Evolutionary conservation across 2,329 filamentous ascomycete species (phyloP), one percentile per base, ranked within the genome.

Genomic region (Elsinoe necatrix): DNA sequence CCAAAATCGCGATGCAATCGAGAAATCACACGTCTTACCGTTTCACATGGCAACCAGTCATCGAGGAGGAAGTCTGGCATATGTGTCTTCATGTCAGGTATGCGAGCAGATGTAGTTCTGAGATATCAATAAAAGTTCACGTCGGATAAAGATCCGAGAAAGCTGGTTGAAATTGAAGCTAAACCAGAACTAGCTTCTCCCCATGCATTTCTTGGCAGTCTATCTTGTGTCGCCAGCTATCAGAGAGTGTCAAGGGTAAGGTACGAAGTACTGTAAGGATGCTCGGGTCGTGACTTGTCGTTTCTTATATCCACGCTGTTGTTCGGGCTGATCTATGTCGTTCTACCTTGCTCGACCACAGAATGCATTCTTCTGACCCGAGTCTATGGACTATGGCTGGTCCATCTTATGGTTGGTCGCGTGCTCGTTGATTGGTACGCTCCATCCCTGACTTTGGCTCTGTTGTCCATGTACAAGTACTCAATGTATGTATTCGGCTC

Each of bases 231-330:
- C 14, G 48, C 31, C 29, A 29, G 20, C n/a, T 11, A 47, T 47
- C n/a, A 42, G 39, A 29, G 27, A 9, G 5, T 37, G 34, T 37
- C 34, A 37, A 37, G 14, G 9, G 9, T 3, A 37, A 6, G 12
- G 7, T 21, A n/a, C 16, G 3, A n/a, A 7, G n/a, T 21, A 21
- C 41, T 21, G 4, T 18, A 20, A 3, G 16, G 29, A 11, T 14
- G 9, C 4, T 29, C 45, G 12, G 18, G 21, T 16, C 16, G n/a
- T 21, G 4, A 39, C 12, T 20, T 18, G 21, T 14, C 47, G 8
- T 12, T 29, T 29, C 47, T 52, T 67, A 61, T 61, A 69, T 67
- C 58, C 73, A 29, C 27, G 4, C 27, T 29, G 27, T 4, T 9
- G 4, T 29, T 4, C 9, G 9, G 27, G 27, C 9, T 9, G 4